Evolutionary conservation across 148 eudicot species (phyloP), one percentile per base, ranked within the genome.

Genomic region (Spergularia bocconei): DNA sequence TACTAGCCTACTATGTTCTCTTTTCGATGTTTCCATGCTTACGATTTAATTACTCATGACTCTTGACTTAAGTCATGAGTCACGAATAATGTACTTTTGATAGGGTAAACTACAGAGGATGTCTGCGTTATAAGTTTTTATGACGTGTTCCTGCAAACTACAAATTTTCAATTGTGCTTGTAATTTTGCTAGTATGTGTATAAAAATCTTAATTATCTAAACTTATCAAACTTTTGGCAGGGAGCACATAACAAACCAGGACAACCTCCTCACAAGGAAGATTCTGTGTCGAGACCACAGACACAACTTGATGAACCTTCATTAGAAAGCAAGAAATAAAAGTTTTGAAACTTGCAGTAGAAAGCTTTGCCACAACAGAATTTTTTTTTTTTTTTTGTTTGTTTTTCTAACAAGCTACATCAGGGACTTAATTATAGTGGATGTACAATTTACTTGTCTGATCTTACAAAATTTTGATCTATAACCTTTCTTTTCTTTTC

Each of bases 211-310:
- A n/a, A n/a, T n/a, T n/a, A 4, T 14, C n/a, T n/a, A 4, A 48
- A 48, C 13, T 0, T 63, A 4, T 52, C 7, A 38, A 16, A 4
- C 7, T 54, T 53, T 65, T 39, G 2, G 11, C 77, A 74, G 81
- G 79, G 71, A 50, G 76, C 29, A 20, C 76, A 67, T 53, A 52
- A 16, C 29, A 79, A 67, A 39, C 56, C 58, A 8, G 77, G 79
- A 54, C 66, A 23, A 33, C 25, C 73, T 8, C 73, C 63, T 36
- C 23, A 71, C 6, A 78, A 15, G 20, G 70, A 65, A 1, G 38
- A 63, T n/a, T 15, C 21, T 11, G 33, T 67, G 16, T 67, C 78
- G 7, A 23, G 20, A 65, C 19, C 36, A 20, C 61, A 6, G 1
- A 61, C 6, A n/a, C 50, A 38, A 17, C n/a, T 23, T n/a, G 61